phyloP scores from a whole-genome alignment of 164 flowering plant genomes.

The Brasenia schreberi region DNA sequence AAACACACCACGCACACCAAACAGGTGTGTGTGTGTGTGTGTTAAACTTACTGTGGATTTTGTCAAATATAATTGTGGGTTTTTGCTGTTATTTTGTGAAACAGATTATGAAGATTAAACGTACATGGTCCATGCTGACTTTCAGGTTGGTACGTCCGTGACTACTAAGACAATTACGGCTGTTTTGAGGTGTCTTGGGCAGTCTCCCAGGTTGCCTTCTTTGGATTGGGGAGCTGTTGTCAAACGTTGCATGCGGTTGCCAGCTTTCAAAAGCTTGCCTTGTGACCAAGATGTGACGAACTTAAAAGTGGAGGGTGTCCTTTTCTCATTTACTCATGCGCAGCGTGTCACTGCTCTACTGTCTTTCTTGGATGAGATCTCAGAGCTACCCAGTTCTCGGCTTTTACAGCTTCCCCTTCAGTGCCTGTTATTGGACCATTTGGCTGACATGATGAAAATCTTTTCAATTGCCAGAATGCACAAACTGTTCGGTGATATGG shows the following conservation, averaged over 20 bases:
- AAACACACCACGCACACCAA: no score
- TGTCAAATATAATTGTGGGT: no score
- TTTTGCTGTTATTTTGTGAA: background rate
- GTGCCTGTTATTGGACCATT: slow-evolving; percentile 41
- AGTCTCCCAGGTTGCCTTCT: slow-evolving; percentile 68
- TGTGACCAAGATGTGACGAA: slow-evolving; percentile 18
- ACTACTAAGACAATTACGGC: slow-evolving; percentile 34
- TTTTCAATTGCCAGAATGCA: slow-evolving; percentile 63
- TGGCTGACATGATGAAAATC: slow-evolving; percentile 38
- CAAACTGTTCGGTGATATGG: slow-evolving; percentile 53
- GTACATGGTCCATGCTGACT: background rate
- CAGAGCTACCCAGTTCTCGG: slow-evolving; percentile 62
- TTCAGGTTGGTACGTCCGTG: slow-evolving; percentile 23
- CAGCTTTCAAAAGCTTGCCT: slow-evolving; percentile 17
- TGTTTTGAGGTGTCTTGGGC: slow-evolving; percentile 61
- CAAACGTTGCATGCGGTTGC: slow-evolving; percentile 79
- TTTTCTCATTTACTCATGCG: slow-evolving; percentile 66
- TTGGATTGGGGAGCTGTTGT: slow-evolving; percentile 81
- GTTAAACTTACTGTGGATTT: no score
- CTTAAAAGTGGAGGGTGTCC: slow-evolving; percentile 56
- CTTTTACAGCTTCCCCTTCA: slow-evolving; percentile 64
- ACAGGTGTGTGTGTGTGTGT: no score
- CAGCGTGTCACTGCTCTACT: slow-evolving; percentile 47
- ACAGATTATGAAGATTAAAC: background rate
- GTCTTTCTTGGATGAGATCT: slow-evolving; percentile 66